Conservation (phyloP, 176 grass and related monocot genomes). For the Chloris gayana region DNA sequence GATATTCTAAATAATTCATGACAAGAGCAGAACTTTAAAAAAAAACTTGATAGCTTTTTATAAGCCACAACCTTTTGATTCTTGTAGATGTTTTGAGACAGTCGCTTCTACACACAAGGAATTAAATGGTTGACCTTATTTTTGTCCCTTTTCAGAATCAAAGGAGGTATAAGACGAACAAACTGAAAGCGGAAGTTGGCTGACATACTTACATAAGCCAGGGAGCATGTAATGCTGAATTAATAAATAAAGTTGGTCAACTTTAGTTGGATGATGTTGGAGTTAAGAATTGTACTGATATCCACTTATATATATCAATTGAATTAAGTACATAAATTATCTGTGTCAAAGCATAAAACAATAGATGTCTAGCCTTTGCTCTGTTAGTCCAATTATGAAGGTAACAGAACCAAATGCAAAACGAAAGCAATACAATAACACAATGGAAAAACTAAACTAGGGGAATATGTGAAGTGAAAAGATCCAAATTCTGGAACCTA, state of each 20-base stretch:
- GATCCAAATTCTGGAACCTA: neutral
- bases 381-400: neutral
- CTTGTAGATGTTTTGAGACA: neutral
- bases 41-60: too few relatives aligned
- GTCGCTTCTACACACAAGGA: neutral
- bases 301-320: neutral
- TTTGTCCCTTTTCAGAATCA: neutral
- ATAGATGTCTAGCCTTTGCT: neutral
- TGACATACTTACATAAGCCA: slow-evolving; percentile 8
- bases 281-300: neutral
- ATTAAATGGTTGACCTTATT: neutral
- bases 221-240: neutral
- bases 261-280: slow-evolving; percentile 26
- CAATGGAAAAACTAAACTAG: neutral
- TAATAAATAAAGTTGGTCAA: slow-evolving; percentile 40
- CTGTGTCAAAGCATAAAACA: neutral
- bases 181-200: slow-evolving; percentile 15
- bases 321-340: neutral
- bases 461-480: neutral
- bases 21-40: neutral
- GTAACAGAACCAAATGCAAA: neutral
- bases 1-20: neutral
- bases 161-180: slow-evolving; percentile 7
- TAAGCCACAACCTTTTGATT: neutral
- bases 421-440: neutral